Evolutionary conservation across 768 basidiomycete genomes (phyloP).

Genomic region (Leccinum truebloodii): DNA sequence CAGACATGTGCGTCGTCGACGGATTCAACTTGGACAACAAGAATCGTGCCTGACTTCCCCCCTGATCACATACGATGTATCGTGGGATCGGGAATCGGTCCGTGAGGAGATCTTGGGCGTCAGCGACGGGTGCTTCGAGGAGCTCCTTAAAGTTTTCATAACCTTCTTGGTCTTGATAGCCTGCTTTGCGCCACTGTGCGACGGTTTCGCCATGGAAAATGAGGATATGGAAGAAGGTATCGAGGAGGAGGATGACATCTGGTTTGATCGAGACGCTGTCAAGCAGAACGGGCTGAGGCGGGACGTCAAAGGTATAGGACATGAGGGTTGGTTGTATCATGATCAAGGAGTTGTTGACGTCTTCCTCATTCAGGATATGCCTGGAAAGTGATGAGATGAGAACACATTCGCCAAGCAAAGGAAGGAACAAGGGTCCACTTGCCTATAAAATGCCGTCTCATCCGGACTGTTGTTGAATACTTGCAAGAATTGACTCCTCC

Average conservation of each 20-base stretch:
- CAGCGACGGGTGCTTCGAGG: constrained; percentile 79
- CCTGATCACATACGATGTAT: constrained; percentile 97
- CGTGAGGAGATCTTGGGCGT: constrained; percentile 94
- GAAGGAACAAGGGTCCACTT: constrained; percentile 19
- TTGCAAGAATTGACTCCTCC: constrained; percentile 97
- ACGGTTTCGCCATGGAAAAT: constrained; percentile 99
- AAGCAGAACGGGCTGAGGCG: constrained; percentile 90
- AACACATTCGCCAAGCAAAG: neutral
- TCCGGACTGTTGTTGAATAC: constrained; percentile 99
- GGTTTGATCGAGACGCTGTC: constrained; percentile 98
- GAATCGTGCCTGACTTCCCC: constrained; percentile 98
- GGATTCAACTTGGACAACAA: constrained; percentile 94
- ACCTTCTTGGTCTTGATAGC: constrained; percentile 98
- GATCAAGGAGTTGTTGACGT: constrained; percentile 98
- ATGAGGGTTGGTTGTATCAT: constrained; percentile 99
- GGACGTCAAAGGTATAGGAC: constrained; percentile 94
- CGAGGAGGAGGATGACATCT: constrained; percentile 93
- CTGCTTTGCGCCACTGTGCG: constrained; percentile 97
- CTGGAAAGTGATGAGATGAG: constrained; percentile 40
- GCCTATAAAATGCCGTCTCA: constrained; percentile 98
- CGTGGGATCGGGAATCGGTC: constrained; percentile 98
- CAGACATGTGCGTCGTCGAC: constrained; percentile 95
- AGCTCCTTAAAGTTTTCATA: constrained; percentile 99
- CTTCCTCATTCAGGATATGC: constrained; percentile 93
- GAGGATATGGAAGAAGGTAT: constrained; percentile 99